phyloP scores from a whole-genome alignment of 768 basidiomycete species.

The Thelephora ganbajun region DNA sequence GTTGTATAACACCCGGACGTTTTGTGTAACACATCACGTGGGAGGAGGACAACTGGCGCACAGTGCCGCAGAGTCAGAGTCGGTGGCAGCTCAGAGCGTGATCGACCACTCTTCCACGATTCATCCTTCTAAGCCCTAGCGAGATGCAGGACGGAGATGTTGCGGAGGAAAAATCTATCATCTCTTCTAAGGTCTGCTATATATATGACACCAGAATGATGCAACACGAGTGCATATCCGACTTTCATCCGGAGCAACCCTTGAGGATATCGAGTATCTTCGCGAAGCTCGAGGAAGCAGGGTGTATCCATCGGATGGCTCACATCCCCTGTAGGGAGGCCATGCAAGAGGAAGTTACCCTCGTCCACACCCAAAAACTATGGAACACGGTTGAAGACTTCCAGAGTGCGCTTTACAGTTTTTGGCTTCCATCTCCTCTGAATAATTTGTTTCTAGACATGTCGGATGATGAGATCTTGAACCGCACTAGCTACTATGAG shows the following conservation, averaged over 20 bases:
- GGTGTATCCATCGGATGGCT: slow-evolving; percentile 54
- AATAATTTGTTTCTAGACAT: slow-evolving; percentile 24
- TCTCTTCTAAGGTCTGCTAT: slow-evolving; percentile 44
- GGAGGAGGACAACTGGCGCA: too few relatives aligned
- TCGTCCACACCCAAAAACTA: slow-evolving; percentile 78
- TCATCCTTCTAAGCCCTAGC: too few relatives aligned
- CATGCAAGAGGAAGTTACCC: slow-evolving; percentile 54
- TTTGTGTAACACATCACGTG: too few relatives aligned
- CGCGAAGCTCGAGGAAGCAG: slow-evolving; percentile 37
- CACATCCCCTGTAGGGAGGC: slow-evolving; percentile 58
- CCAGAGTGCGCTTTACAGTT: not conserved
- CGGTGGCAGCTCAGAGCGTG: too few relatives aligned
- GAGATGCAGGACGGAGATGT: too few relatives aligned
- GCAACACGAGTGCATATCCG: slow-evolving; percentile 54
- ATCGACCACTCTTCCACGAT: too few relatives aligned
- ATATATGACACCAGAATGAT: slow-evolving; percentile 85
- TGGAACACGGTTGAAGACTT: slow-evolving; percentile 66
- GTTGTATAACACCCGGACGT: too few relatives aligned
- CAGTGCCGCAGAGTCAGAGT: too few relatives aligned
- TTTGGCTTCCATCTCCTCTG: slow-evolving; percentile 49
- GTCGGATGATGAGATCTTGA: slow-evolving; percentile 57
- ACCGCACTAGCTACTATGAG: slow-evolving; percentile 70
- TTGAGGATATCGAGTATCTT: slow-evolving; percentile 62
- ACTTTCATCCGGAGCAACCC: slow-evolving; percentile 70
- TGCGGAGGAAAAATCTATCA: too few relatives aligned